A percentile compares a stretch with the other conserved stretches of the same genome.
These are phyloP conservation scores for Sistotremastrum niveocremeum DNA, from an alignment of 768 basidiomycete species.

Conservation along the genomic window DNA sequence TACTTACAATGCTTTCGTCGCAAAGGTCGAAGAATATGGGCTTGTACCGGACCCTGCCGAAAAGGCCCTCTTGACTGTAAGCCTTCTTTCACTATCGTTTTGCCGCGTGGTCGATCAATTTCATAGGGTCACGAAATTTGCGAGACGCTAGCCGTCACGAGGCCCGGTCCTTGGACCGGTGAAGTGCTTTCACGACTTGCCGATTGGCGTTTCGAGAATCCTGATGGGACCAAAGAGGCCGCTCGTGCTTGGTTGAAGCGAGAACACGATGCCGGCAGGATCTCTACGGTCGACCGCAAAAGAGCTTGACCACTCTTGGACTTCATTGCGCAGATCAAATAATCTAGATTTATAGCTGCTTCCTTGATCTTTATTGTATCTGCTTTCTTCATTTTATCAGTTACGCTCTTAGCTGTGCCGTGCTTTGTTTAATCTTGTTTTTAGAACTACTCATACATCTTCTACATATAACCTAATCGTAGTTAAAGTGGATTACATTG, in stretches of 20 bases:
- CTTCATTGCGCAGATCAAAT: too few relatives aligned
- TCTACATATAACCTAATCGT: too few relatives aligned
- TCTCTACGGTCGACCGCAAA: slow-evolving; percentile 20
- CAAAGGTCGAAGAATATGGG: slow-evolving; percentile 44
- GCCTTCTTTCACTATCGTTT: slow-evolving; percentile 14
- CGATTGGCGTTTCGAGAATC: slow-evolving; percentile 79
- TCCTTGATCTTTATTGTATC: too few relatives aligned
- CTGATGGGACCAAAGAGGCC: slow-evolving; percentile 46
- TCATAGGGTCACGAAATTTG: slow-evolving; percentile 60
- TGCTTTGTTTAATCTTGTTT: background rate
- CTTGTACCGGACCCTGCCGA: slow-evolving; percentile 50
- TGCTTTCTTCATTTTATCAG: too few relatives aligned
- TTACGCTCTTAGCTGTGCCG: background rate
- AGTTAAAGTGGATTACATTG: too few relatives aligned
- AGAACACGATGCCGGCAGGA: slow-evolving; percentile 35
- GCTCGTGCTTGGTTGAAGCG: slow-evolving; percentile 57
- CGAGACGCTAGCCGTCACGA: slow-evolving; percentile 33
- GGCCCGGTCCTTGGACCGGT: slow-evolving; percentile 60
- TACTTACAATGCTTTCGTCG: slow-evolving; percentile 52
- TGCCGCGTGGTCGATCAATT: slow-evolving; percentile 1
- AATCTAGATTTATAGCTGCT: too few relatives aligned
- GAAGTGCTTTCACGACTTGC: slow-evolving; percentile 50
- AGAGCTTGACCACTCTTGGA: background rate
- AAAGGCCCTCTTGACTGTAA: slow-evolving; percentile 66
- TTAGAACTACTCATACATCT: too few relatives aligned